Evolutionary conservation across 306 rosid genomes (phyloP).

Genomic region (Citrullus mucosospermus): DNA sequence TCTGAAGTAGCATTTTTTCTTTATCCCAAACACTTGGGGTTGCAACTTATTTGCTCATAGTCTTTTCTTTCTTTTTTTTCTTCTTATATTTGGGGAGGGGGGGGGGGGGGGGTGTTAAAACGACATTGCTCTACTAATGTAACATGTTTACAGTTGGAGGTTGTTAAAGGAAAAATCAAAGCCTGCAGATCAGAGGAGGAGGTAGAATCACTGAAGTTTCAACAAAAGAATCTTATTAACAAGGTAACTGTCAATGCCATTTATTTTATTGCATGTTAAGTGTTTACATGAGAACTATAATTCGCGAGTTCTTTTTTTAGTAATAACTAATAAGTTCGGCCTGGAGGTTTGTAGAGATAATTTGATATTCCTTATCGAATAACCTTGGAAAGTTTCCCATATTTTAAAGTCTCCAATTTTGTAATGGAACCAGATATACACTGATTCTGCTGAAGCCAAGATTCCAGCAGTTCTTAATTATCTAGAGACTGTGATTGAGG

Average conservation of each 20-base stretch:
- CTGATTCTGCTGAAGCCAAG: conserved; percentile 90
- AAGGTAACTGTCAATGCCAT: conserved; percentile 38
- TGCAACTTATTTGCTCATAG: neutral
- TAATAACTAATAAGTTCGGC: neutral
- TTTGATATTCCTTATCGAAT: neutral
- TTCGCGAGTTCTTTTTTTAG: neutral
- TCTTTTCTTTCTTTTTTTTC: no score
- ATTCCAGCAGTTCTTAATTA: conserved; percentile 88
- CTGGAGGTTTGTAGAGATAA: neutral
- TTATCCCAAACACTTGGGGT: neutral
- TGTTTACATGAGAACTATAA: neutral
- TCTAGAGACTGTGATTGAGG: conserved; percentile 87
- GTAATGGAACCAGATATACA: conserved; percentile 55
- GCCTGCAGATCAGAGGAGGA: conserved; percentile 56
- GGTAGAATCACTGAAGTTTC: conserved; percentile 59
- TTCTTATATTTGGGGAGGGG: neutral
- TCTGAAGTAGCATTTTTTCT: neutral
- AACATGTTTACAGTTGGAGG: conserved; percentile 48
- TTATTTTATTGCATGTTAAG: neutral
- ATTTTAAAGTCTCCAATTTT: neutral
- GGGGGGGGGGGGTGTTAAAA: neutral
- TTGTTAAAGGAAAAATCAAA: conserved; percentile 61
- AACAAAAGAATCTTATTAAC: conserved; percentile 62
- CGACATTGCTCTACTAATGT: neutral
- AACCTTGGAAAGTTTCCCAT: neutral